Percentiles rank a stretch among this genome's conserved stretches.
phyloP scores from a whole-genome alignment of 2,329 filamentous ascomycete species.

The Rhinocladiella mackenziei region DNA sequence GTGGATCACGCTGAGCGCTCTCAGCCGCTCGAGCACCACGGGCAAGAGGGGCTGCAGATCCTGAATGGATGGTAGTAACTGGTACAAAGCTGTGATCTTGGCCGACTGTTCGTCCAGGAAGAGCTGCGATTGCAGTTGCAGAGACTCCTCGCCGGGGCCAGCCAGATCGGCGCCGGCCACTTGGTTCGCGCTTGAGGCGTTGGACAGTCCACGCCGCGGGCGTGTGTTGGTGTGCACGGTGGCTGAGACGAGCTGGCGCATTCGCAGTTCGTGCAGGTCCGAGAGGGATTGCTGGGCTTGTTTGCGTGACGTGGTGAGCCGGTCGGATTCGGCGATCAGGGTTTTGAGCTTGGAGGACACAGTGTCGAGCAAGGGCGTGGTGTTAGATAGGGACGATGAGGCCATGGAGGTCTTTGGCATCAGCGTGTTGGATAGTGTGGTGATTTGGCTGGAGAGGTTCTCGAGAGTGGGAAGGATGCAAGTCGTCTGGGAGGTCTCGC shows the following conservation, averaged over 20 bases:
- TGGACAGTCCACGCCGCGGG: conserved; percentile 28
- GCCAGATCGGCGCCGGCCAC: conserved; percentile 28
- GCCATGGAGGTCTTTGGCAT: conserved; percentile 31
- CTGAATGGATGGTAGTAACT: conserved; percentile 82
- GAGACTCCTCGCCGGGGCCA: conserved; percentile 18
- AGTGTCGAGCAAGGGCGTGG: conserved; percentile 43
- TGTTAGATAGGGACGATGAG: conserved; percentile 26
- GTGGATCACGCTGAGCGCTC: conserved; percentile 79
- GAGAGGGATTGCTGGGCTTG: conserved; percentile 42
- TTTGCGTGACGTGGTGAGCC: conserved; percentile 41
- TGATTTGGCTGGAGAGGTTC: conserved; percentile 73
- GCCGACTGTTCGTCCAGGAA: conserved; percentile 66
- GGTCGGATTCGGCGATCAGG: conserved; percentile 44
- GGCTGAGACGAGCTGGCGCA: conserved; percentile 33
- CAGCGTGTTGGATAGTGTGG: conserved; percentile 58
- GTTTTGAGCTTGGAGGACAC: conserved; percentile 43
- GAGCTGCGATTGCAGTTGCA: conserved; percentile 31
- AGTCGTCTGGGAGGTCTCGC: conserved; percentile 45
- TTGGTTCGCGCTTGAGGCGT: conserved; percentile 53
- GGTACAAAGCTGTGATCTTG: conserved; percentile 89
- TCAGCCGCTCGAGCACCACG: conserved; percentile 75
- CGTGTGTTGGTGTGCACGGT: conserved; percentile 17
- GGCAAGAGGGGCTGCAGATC: conserved; percentile 79
- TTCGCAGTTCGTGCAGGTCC: conserved; percentile 40
- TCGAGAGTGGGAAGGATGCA: conserved; percentile 81